phyloP scores from a whole-genome alignment of 2,329 filamentous ascomycete genomes.

The Cryphonectria radicalis region DNA sequence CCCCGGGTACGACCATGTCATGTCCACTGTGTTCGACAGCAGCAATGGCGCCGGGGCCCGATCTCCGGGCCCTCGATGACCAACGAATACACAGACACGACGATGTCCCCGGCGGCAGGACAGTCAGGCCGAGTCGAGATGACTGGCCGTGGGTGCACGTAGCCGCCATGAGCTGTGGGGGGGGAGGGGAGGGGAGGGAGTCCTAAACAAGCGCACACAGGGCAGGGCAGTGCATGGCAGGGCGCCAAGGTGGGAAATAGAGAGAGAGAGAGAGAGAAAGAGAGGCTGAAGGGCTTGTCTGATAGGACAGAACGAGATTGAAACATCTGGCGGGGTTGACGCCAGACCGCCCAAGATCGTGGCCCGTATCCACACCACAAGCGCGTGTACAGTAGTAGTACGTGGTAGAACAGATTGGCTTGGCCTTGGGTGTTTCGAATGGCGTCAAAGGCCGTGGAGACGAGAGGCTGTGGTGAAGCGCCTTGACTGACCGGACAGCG shows the following conservation, averaged over 20 bases:
- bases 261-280: too few species aligned
- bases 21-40: neutral
- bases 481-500: neutral
- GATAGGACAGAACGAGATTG: neutral
- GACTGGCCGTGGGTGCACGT: slow-evolving; percentile 26
- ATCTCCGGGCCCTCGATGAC: slow-evolving; percentile 8
- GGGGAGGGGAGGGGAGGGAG: too few species aligned
- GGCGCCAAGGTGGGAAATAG: neutral
- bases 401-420: too few species aligned
- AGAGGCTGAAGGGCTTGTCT: neutral
- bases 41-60: slow-evolving; percentile 19
- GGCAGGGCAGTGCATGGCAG: neutral
- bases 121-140: slow-evolving; percentile 23
- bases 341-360: neutral
- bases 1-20: slow-evolving; percentile 17
- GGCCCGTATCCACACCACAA: neutral
- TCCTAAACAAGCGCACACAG: neutral
- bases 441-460: slow-evolving; percentile 15
- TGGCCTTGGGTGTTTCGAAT: slow-evolving; percentile 30
- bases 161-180: slow-evolving; percentile 19
- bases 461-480: slow-evolving; percentile 31
- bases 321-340: neutral
- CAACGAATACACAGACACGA: slow-evolving; percentile 14
- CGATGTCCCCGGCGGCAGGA: slow-evolving; percentile 25
- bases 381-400: too few species aligned